Base-by-base conservation (phyloP, 371 early-diverging fungal genomes). In the Syncephalastrum contaminatum region DNA sequence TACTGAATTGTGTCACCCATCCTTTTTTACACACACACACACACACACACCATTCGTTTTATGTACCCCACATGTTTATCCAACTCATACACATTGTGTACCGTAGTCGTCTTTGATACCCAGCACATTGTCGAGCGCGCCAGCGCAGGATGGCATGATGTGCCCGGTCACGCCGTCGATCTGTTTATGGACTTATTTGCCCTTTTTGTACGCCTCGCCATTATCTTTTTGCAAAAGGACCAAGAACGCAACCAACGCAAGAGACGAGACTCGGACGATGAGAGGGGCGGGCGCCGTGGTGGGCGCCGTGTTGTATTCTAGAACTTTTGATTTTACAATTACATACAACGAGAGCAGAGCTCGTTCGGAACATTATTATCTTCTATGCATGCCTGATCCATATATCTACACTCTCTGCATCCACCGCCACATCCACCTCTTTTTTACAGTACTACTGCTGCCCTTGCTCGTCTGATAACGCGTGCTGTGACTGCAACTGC, bases 81-180 rank as follows among this genome's bases (percentile, higher is more conserved):
- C 27, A 36, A 25, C 46, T 46, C 43, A 54, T 40, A 4, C 15
- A 24, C 22, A 27, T 15, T 41, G 6, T 51, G 36, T 30, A 30
- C 36, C 39, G 20, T 59, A 72, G 73, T 86, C 8, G 57, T 86
- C 44, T 86, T 75, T 58, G 86, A 86, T 66, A 86, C 86, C 12
- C 84, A 86, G 64, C 57, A 80, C 64, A 83, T 86, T 59, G 70
- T 86, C 16, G 75, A 75, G 40, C 57, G 72, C 53, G 79, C 81
- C 16, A 81, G 79, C 56, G 56, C 67, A 21, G 84, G 86, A 10
- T 60, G 48, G 16, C 47, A 60, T 24, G 81, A 82, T 64, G 62
- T 74, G 36, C 69, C 81, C 6, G 68, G 71, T 12, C 77, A 81
- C 50, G 65, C 81, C 2, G 44, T 80, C 58, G 77, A 81, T 22